Base-by-base conservation (phyloP, 179 eudicot genomes). In the Nepenthes alata region DNA sequence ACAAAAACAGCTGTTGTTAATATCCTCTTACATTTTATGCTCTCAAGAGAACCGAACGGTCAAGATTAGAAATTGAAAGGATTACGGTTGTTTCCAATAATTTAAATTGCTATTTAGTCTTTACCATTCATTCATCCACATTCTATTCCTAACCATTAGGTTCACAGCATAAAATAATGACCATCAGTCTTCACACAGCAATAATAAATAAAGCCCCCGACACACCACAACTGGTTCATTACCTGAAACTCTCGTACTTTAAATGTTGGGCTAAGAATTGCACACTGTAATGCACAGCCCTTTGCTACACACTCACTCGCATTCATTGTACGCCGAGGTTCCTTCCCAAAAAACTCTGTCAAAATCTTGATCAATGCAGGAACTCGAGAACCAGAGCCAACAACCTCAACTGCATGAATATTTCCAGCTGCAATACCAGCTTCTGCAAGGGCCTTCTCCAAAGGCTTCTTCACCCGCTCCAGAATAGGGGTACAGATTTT, bases 241-340 rank as follows among this genome's bases (percentile, higher is more conserved):
- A 85, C 97, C 88, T 86, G 88, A 61, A 89, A 93, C 36, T 89
- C 96, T 73, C 88, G 76, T 25, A 89, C 98, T 85, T 83, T 84
- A 49, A 86, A 89, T 2, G 93, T 85, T 10, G 96, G 96, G 52
- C 98, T 93, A 4, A 93, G 90, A 52, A 86, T 86, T 38, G 96
- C 95, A 69, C 98, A 91, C 70, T 89, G 72, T 55, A 86, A 68
- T 60, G 98, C 96, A 68, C 88, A 76, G 5, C 98, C 98, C 73
- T 89, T 86, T 6, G 98, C 87, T 63, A 91, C 96, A 72, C 96
- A 89, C 70, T 89, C 98, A 70, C 95, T 89, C 7, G 95, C 96
- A 80, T 91, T 91, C 98, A 89, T 91, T 12, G 98, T 86, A 3
- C 96, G 88, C 49, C 95, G 78, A 37, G 98, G 98, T 70, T 89